Percentiles rank a stretch among this genome's conserved stretches.
These are phyloP conservation scores for Ustilago xerochloae DNA, from an alignment of 1,284 basidiomycete genomes.

Conservation along the genomic window DNA sequence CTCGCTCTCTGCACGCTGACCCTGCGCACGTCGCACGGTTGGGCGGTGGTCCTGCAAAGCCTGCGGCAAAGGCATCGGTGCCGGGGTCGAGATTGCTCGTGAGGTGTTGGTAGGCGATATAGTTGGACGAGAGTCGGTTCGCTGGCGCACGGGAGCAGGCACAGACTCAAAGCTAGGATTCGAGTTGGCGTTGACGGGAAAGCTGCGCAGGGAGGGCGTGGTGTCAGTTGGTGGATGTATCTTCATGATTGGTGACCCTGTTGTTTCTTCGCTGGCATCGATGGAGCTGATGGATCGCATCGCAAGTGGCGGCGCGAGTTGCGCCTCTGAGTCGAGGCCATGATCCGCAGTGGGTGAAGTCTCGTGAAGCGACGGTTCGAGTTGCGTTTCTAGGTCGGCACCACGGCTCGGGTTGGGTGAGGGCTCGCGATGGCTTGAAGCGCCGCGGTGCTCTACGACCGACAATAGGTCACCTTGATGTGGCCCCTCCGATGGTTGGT, in stretches of 20 bases:
- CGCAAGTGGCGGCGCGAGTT: neutral
- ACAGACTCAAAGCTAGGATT: slow-evolving; percentile 33
- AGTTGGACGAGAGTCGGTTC: slow-evolving; percentile 43
- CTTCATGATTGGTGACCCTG: slow-evolving; percentile 47
- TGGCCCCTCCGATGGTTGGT: neutral
- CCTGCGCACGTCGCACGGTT: slow-evolving; percentile 26
- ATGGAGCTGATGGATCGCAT: slow-evolving; percentile 11
- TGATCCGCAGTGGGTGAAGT: no score
- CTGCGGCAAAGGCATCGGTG: slow-evolving; percentile 35
- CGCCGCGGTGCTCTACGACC: slow-evolving; percentile 10
- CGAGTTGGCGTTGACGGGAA: slow-evolving; percentile 26
- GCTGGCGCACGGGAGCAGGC: slow-evolving; percentile 23
- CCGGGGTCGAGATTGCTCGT: slow-evolving; percentile 28
- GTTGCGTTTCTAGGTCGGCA: neutral
- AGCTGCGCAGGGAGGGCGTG: slow-evolving; percentile 36
- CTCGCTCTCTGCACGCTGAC: slow-evolving; percentile 48
- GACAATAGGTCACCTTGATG: slow-evolving; percentile 12
- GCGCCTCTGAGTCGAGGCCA: no score
- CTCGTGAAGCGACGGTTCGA: neutral
- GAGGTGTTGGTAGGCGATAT: slow-evolving; percentile 33
- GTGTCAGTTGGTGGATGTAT: slow-evolving; percentile 17
- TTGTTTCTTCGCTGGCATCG: slow-evolving; percentile 21
- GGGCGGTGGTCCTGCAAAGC: slow-evolving; percentile 35
- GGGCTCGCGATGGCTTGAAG: neutral
- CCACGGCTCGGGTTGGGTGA: no score